These are phyloP conservation scores for Amyloporia xantha DNA, from an alignment of 768 basidiomycete genomes.

Conservation along the genomic window DNA sequence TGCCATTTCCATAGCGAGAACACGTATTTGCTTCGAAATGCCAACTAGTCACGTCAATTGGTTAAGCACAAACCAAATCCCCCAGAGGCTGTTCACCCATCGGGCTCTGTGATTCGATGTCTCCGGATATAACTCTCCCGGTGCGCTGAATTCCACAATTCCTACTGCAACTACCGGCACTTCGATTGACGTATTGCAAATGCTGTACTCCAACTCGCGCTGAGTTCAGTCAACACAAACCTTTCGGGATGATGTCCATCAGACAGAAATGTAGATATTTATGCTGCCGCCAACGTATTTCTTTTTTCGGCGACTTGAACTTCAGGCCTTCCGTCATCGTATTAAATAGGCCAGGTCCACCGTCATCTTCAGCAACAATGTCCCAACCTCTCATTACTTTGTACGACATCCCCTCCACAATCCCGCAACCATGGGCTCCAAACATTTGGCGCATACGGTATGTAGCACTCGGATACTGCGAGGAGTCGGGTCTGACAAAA, in stretches of 20 bases:
- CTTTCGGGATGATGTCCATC: background rate
- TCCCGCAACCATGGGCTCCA: slow-evolving; percentile 68
- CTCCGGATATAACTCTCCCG: background rate
- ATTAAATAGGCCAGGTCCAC: no score
- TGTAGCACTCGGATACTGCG: no score
- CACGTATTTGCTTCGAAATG: no score
- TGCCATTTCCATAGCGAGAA: no score
- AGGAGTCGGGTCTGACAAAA: background rate
- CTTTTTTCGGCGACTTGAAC: no score
- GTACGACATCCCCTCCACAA: slow-evolving; percentile 59
- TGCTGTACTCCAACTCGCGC: background rate
- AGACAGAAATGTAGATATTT: no score
- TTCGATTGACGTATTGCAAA: background rate
- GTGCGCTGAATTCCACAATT: background rate
- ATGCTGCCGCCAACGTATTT: no score
- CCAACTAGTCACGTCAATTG: no score
- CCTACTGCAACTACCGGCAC: background rate
- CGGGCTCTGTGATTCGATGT: background rate
- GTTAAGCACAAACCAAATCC: no score
- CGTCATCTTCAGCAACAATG: slow-evolving; percentile 21
- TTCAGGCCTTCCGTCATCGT: no score
- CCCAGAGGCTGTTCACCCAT: background rate
- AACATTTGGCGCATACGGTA: slow-evolving; percentile 70
- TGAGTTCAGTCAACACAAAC: background rate
- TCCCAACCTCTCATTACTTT: slow-evolving; percentile 50